Percentiles rank a stretch among this genome's conserved stretches.
phyloP scores from a whole-genome alignment of 1,139 yeast genomes.

The Suhomyces panamericanus region DNA sequence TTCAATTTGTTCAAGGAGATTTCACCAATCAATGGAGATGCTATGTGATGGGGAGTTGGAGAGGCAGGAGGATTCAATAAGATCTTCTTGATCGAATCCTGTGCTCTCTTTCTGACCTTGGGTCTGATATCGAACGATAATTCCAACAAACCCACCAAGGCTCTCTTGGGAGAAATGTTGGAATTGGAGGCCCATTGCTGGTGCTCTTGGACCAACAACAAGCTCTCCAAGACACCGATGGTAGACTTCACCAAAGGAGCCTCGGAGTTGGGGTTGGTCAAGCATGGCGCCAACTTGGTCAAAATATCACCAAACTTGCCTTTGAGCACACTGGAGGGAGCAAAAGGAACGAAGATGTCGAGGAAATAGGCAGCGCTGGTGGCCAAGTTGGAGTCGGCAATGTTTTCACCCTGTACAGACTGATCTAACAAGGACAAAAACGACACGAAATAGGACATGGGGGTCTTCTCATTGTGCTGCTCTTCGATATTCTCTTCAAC shows the following conservation, averaged over 20 bases:
- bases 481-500: constrained; percentile 86
- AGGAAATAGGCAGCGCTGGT: constrained; percentile 78
- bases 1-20: constrained; percentile 58
- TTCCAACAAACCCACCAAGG: constrained; percentile 76
- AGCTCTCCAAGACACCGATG: constrained; percentile 79
- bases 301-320: constrained; percentile 76
- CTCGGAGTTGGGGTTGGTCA: constrained; percentile 67
- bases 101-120: constrained; percentile 93
- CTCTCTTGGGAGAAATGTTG: constrained; percentile 77
- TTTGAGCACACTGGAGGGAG: constrained; percentile 67
- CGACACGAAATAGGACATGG: constrained; percentile 81
- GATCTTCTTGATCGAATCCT: constrained; percentile 71
- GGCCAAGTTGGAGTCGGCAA: constrained; percentile 63
- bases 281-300: constrained; percentile 76
- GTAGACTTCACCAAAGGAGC: constrained; percentile 87
- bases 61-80: constrained; percentile 74
- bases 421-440: constrained; percentile 81
- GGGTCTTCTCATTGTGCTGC: constrained; percentile 58
- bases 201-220: constrained; percentile 78
- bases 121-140: constrained; percentile 88
- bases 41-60: constrained; percentile 79
- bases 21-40: constrained; percentile 68
- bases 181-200: constrained; percentile 63
- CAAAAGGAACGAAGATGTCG: constrained; percentile 74
- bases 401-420: constrained; percentile 55